Evolutionary conservation across 495 filamentous ascomycete species (phyloP).

Genomic region (Sporormia fimetaria): DNA sequence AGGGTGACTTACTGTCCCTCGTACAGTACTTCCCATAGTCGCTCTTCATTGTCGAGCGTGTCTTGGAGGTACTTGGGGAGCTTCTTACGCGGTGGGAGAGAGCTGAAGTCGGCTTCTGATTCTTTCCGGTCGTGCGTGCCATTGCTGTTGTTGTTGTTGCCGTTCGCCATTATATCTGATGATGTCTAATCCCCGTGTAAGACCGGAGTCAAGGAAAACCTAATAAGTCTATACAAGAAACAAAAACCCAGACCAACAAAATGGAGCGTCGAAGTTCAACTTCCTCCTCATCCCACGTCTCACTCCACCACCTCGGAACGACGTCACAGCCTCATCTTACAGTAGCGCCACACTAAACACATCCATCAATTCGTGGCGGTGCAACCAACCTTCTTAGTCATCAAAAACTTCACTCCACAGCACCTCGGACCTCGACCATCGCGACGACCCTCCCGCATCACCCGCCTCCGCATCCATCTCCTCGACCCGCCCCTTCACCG

Average conservation of each 20-base stretch:
- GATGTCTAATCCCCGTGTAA: slow-evolving; percentile 13
- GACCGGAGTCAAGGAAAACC: slow-evolving; percentile 2
- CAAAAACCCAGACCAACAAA: too few species aligned
- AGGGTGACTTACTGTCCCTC: slow-evolving; percentile 62
- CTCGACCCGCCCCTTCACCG: slow-evolving; percentile 28
- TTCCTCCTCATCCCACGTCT: too few species aligned
- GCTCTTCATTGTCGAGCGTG: slow-evolving; percentile 64
- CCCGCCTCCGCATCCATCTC: slow-evolving; percentile 20
- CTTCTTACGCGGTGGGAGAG: slow-evolving; percentile 47
- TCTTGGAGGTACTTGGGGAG: slow-evolving; percentile 61
- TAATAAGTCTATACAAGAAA: too few species aligned
- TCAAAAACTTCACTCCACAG: slow-evolving; percentile 9
- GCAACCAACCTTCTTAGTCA: slow-evolving; percentile 7
- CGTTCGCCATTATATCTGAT: slow-evolving; percentile 28
- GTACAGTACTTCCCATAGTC: slow-evolving; percentile 65
- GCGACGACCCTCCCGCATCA: slow-evolving; percentile 17
- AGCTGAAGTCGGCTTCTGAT: slow-evolving; percentile 33
- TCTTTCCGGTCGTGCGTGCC: slow-evolving; percentile 28
- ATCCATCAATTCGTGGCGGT: too few species aligned
- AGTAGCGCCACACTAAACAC: too few species aligned
- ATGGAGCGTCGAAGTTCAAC: too few species aligned
- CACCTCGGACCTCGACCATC: slow-evolving; percentile 2
- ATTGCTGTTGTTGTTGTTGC: slow-evolving; percentile 17
- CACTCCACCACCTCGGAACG: too few species aligned
- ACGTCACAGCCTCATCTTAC: too few species aligned